Evolutionary conservation across 2,329 filamentous ascomycete species (phyloP).

Genomic region (Colletotrichum sp.): DNA sequence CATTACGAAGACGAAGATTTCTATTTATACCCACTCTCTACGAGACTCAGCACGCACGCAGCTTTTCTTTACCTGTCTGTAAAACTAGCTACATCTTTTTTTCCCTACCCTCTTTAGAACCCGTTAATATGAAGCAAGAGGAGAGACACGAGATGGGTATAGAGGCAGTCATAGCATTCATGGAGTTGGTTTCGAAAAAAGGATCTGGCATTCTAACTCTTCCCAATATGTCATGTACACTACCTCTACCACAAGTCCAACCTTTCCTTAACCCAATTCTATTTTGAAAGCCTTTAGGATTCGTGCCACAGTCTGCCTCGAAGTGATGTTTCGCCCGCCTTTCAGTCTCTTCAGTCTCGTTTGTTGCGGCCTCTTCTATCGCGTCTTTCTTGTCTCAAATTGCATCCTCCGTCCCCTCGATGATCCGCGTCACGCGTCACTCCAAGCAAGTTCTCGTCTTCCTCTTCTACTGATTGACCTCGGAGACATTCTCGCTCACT

Average conservation of each 20-base stretch:
- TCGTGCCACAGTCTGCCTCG: background rate
- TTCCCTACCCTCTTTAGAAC: slow-evolving; percentile 1
- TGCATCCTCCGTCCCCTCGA: background rate
- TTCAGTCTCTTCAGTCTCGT: background rate
- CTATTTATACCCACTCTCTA: slow-evolving; percentile 14
- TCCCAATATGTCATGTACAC: background rate
- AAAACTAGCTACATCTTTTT: background rate
- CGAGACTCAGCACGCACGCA: background rate
- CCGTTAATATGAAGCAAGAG: slow-evolving; percentile 2
- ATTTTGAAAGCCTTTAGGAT: background rate
- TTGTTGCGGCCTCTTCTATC: background rate
- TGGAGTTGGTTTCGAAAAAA: slow-evolving; percentile 11
- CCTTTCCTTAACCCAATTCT: background rate
- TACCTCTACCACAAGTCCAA: background rate
- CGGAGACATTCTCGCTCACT: slow-evolving; percentile 39
- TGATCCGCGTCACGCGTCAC: background rate
- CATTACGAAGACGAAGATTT: slow-evolving; percentile 1
- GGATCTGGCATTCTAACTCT: background rate
- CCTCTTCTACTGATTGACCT: slow-evolving; percentile 41
- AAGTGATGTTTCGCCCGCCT: background rate
- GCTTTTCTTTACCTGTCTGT: background rate
- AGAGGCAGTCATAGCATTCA: background rate
- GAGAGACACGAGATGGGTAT: background rate
- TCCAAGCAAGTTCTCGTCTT: background rate
- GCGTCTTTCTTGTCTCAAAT: background rate